Evolutionary conservation across 495 filamentous ascomycete species (phyloP).

Genomic region (Neurospora sp.): DNA sequence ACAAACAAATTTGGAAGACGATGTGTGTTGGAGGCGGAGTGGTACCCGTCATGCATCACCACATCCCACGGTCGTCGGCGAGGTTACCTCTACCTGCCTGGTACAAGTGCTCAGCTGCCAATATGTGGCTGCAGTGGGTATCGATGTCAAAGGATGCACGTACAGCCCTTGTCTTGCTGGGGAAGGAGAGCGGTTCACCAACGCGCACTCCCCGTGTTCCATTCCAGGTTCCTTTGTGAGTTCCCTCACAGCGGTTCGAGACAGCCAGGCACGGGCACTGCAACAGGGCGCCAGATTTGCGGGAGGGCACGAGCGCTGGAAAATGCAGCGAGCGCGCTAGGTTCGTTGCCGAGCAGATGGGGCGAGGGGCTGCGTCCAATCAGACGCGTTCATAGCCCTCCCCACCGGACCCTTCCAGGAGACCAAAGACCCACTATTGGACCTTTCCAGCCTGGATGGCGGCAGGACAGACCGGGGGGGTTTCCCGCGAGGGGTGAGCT

Average conservation of each 20-base stretch:
- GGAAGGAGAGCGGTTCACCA: neutral
- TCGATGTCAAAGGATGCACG: neutral
- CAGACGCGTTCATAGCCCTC: neutral
- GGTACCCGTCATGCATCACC: neutral
- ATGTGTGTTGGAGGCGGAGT: neutral
- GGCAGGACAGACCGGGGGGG: neutral
- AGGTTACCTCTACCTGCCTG: neutral
- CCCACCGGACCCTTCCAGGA: neutral
- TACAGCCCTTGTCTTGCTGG: neutral
- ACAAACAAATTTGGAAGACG: neutral
- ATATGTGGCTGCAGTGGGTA: neutral
- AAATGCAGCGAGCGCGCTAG: neutral
- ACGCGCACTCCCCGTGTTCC: neutral
- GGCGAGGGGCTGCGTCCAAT: neutral
- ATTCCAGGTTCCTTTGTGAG: neutral
- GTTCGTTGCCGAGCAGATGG: neutral
- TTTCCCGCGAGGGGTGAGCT: neutral
- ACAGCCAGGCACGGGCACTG: neutral
- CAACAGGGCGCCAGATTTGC: neutral
- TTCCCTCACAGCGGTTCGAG: neutral
- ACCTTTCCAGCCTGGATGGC: neutral
- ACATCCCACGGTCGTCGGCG: neutral
- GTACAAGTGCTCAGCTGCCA: neutral
- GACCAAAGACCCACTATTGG: neutral
- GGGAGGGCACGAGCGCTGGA: neutral